Evolutionary conservation across 2,329 filamentous ascomycete genomes (phyloP).

Genomic region (Epichloe bromicola): DNA sequence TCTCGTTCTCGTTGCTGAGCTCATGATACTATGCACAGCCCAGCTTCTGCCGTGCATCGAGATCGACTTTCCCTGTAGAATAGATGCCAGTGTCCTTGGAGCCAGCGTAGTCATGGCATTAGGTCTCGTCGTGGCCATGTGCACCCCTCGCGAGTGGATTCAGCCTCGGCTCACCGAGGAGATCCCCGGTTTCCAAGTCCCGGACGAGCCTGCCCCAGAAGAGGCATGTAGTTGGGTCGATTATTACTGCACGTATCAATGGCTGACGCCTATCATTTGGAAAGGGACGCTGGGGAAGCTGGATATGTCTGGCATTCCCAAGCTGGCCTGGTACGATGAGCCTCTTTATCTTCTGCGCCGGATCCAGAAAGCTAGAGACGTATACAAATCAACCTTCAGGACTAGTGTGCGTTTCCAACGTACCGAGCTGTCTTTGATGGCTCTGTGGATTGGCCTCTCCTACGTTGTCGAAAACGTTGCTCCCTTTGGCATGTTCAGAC

Average conservation of each 20-base stretch:
- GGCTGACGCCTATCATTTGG: conserved; percentile 35
- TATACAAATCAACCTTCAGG: conserved; percentile 30
- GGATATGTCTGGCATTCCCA: conserved; percentile 34
- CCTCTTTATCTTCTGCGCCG: conserved; percentile 32
- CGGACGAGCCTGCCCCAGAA: conserved; percentile 32
- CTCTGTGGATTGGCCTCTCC: conserved; percentile 23
- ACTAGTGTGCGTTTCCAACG: conserved; percentile 32
- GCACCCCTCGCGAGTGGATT: conserved; percentile 39
- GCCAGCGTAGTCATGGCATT: conserved; percentile 24
- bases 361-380: conserved; percentile 29
- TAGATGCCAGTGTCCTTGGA: conserved; percentile 19
- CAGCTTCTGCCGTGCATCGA: conserved; percentile 33
- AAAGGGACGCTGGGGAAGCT: conserved; percentile 31
- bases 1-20: conserved; percentile 24
- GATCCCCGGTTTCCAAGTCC: conserved; percentile 23
- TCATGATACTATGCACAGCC: conserved; percentile 23
- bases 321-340: conserved; percentile 42
- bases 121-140: conserved; percentile 26
- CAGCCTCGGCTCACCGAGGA: conserved; percentile 28
- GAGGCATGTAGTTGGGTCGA: conserved; percentile 41
- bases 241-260: conserved; percentile 38
- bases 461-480: conserved; percentile 36
- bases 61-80: conserved; percentile 17
- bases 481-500: conserved; percentile 39
- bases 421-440: conserved; percentile 31